phyloP scores from a whole-genome alignment of 140 eudicot genomes.

The Erigeron philadelphicus region DNA sequence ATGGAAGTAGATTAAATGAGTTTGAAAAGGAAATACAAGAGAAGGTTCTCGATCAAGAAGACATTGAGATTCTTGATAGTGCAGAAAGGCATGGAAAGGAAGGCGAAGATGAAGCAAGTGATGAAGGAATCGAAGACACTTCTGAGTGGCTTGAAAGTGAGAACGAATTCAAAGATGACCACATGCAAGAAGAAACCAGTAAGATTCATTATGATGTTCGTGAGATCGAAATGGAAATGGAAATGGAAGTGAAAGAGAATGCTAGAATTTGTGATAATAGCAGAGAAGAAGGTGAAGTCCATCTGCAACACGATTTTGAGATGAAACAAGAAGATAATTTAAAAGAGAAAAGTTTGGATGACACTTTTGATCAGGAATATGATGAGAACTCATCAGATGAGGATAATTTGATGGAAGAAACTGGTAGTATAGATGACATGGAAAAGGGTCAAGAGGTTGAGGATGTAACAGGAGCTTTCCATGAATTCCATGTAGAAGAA shows the following conservation, averaged over 20 bases:
- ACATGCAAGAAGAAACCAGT: slow-evolving; percentile 21
- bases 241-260: slow-evolving; percentile 19
- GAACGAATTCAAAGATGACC: slow-evolving; percentile 25
- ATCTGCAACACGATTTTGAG: slow-evolving; percentile 18
- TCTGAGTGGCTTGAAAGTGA: slow-evolving; percentile 18
- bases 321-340: slow-evolving; percentile 18
- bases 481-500: slow-evolving; percentile 28
- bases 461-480: slow-evolving; percentile 27
- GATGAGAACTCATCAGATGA: slow-evolving; percentile 12
- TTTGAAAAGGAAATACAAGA: slow-evolving; percentile 26
- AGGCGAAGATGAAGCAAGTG: slow-evolving; percentile 23
- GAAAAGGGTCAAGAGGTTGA: slow-evolving; percentile 33
- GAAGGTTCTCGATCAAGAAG: slow-evolving; percentile 22
- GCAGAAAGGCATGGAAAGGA: slow-evolving; percentile 20
- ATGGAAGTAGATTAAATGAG: slow-evolving; percentile 8
- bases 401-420: slow-evolving; percentile 28
- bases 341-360: slow-evolving; percentile 11
- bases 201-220: slow-evolving; percentile 27
- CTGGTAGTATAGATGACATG: slow-evolving; percentile 9
- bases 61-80: neutral
- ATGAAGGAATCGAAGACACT: slow-evolving; percentile 20
- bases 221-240: slow-evolving; percentile 27
- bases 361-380: slow-evolving; percentile 19
- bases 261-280: slow-evolving; percentile 5
- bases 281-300: slow-evolving; percentile 27